Evolutionary conservation across 495 filamentous ascomycete genomes (phyloP), one percentile per base, ranked within the genome.

Genomic region (Glutinoglossum americanum): DNA sequence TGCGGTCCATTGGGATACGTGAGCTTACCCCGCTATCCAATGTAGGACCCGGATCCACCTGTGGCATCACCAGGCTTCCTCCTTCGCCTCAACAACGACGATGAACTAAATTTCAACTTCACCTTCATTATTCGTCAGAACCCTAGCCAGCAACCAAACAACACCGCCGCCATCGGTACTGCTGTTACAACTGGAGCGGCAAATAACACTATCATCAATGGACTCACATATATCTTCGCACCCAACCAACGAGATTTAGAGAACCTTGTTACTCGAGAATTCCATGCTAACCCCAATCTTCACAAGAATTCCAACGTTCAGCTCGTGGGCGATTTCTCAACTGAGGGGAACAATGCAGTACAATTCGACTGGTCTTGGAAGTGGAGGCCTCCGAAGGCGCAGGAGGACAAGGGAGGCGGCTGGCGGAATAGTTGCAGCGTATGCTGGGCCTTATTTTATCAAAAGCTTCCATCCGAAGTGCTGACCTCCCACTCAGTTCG

Each of bases 291-390:
- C 62, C 92, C 93, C 0, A 98, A 98, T 67, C 72, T 98, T 30
- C 92, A 98, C 72, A 95, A 94, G 65, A 96, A 97, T 62, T 78
- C 88, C 26, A 96, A 95, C 68, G 92, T 98, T 13, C 84, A 90
- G 59, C 72, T 98, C 15, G 80, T 97, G 8, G 92, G 92, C 0
- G 87, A 92, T 66, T 95, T 79, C 67, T 75, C 80, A 0, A 98
- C 92, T 0, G 81, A 77, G 10, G 87, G 88, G 19, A 84, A 75
- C 60, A 71, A 81, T 11, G 89, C 87, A 4, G 84, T 95, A 53
- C 83, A 89, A 26, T 95, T 96, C 66, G 82, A 92, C 32, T 98
- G 90, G 87, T 80, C 81, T 21, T 98, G 92, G 92, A 87, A 78
- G 72, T 98, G 92, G 92, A 85, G 84, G 62, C 88, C 92, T 15